Evolutionary conservation across 495 filamentous ascomycete species (phyloP), one percentile per base, ranked within the genome.

Genomic region (Hypoxylon lienhwacheense): DNA sequence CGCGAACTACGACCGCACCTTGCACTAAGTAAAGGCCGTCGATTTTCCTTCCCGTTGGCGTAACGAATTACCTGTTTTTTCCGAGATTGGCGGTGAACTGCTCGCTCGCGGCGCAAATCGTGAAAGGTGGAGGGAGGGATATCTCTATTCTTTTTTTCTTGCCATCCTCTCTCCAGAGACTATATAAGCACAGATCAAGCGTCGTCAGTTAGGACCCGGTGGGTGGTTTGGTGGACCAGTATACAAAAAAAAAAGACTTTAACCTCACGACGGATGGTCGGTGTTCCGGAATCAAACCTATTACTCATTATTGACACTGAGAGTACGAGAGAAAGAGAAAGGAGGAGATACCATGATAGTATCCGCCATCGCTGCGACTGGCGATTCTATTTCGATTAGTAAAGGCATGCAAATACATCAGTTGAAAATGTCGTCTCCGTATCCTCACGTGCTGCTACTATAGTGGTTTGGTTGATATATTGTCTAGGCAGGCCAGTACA

Each of bases 1-100:
- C 8, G 75, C 64, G 14, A 66, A 73, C 37, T 78, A 78, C 53
- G 73, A 76, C 42, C 66, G 73, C 35, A 71, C 72, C 15, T 52
- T 67, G 62, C 61, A 63, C 49, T 65, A 62, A 52, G 40, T 36
- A 8, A 5, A 26, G 8, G 24, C 24, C 24, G 24, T 26, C 24
- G 4, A 26, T 26, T 8, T 26, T 4, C 8, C 24, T 26, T 37
- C 20, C 4, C 21, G 17, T 28, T 16, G 29, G 26, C 37, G 29
- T 48, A 43, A 51, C 51, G 41, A n/a, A 39, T 36, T 44, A 52
- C 20, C 32, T 43, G 40, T 31, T 61, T 47, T n/a, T n/a, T n/a
- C 51, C 40, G 31, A 29, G 46, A 20, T 31, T 21, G 35, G 21
- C 26, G 33, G 11, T 45, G n/a, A n/a, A n/a, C n/a, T 31, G 10